Conservation (phyloP, 306 rosid species). For the Inga oerstediana region DNA sequence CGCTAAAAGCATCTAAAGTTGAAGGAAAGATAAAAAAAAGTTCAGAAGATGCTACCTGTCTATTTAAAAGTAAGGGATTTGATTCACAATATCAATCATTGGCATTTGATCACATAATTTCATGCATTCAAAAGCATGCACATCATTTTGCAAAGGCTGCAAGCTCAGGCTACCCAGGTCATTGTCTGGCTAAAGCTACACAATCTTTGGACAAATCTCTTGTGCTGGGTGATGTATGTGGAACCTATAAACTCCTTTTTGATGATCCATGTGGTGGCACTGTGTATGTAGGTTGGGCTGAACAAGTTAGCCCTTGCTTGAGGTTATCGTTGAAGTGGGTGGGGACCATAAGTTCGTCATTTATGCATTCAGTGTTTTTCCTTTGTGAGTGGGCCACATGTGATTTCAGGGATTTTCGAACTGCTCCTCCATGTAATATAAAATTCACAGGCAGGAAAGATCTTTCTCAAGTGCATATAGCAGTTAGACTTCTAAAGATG, state of each 20-base stretch:
- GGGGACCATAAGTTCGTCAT: slow-evolving; percentile 60
- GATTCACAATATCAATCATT: slow-evolving; percentile 61
- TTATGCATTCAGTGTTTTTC: slow-evolving; percentile 78
- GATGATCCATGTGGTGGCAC: slow-evolving; percentile 76
- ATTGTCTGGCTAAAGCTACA: slow-evolving; percentile 78
- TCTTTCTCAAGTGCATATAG: slow-evolving; percentile 78
- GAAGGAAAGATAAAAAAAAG: slow-evolving; percentile 55
- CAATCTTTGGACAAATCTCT: slow-evolving; percentile 80
- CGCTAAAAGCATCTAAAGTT: slow-evolving; percentile 61
- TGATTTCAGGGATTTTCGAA: slow-evolving; percentile 80
- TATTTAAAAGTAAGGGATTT: slow-evolving; percentile 47
- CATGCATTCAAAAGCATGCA: slow-evolving; percentile 72
- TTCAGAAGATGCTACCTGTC: slow-evolving; percentile 52
- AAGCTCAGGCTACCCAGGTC: slow-evolving; percentile 69
- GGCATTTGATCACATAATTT: slow-evolving; percentile 64
- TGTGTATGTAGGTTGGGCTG: slow-evolving; percentile 68
- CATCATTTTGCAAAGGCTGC: slow-evolving; percentile 78
- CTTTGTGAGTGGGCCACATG: slow-evolving; percentile 99
- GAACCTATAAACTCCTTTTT: slow-evolving; percentile 69
- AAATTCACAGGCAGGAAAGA: slow-evolving; percentile 87
- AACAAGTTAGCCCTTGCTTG: slow-evolving; percentile 78
- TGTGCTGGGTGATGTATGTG: slow-evolving; percentile 69
- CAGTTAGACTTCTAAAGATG: slow-evolving; percentile 73
- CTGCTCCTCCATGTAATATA: slow-evolving; percentile 56
- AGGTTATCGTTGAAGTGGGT: slow-evolving; percentile 87